These are phyloP conservation scores for Geranium incanum DNA, from an alignment of 441 rosid genomes.

Conservation along the genomic window DNA sequence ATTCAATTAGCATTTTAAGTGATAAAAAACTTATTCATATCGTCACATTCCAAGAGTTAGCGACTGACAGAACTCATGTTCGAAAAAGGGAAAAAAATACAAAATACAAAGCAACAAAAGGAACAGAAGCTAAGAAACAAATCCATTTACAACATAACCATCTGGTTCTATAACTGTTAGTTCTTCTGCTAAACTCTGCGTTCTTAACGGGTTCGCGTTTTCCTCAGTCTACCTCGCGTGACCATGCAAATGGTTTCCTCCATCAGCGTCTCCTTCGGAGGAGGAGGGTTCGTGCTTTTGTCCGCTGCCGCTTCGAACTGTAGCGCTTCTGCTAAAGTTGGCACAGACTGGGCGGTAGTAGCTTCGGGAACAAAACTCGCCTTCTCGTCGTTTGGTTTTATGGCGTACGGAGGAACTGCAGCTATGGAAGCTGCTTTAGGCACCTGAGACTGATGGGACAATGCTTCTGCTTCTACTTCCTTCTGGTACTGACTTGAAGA, in stretches of 20 bases:
- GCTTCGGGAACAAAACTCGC: conserved; percentile 28
- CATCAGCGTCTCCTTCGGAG: conserved; percentile 40
- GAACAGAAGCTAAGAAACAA: neutral
- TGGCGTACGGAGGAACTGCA: neutral
- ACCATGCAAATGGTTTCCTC: conserved; percentile 40
- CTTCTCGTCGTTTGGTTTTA: neutral
- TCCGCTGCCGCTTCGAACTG: conserved; percentile 37
- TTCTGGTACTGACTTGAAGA: conserved; percentile 46
- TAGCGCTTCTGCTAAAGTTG: conserved; percentile 28
- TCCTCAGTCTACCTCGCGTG: conserved; percentile 47
- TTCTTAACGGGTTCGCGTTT: conserved; percentile 35
- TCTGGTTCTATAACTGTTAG: neutral
- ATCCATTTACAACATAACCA: neutral
- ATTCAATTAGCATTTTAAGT: no score
- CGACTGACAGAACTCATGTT: no score
- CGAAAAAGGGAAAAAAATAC: no score
- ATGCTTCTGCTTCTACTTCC: conserved; percentile 39
- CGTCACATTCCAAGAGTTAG: no score
- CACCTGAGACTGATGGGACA: conserved; percentile 26
- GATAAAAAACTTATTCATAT: no score
- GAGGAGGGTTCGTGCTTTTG: conserved; percentile 36
- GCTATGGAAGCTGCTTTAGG: conserved; percentile 24
- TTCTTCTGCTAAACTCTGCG: neutral
- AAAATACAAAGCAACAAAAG: neutral
- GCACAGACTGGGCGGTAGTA: conserved; percentile 27